Base-by-base conservation (phyloP, 495 filamentous ascomycete species). In the Geopyxis carbonaria region DNA sequence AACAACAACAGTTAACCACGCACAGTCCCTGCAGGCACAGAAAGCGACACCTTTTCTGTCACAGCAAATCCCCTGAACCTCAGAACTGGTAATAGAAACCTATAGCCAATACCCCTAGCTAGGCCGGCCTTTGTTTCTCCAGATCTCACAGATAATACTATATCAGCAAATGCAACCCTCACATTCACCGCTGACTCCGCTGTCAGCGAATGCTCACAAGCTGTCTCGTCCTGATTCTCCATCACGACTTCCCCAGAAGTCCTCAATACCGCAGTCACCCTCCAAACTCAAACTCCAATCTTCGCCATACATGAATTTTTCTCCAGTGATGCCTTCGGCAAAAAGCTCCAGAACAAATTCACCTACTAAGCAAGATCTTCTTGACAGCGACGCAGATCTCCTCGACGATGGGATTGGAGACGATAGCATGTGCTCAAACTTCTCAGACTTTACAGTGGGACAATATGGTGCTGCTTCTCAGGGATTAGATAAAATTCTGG, bases 211-310 rank as follows among this genome's bases (percentile, higher is more conserved):
- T 22, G 22, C 10, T 13, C 10, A 37, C n/a, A 30, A 15, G 14
- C 11, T 31, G 10, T 30, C 45, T 20, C 20, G 22, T 30, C 10
- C 22, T 15, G 18, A 22, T 20, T 29, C 22, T n/a, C 37, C 37
- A 15, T 40, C 37, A 2, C 2, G 13, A 2, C 37, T 40, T 40
- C 22, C 24, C 11, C 22, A 29, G 1, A 2, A 40, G 22, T 2
- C 37, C 8, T n/a, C 22, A 9, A 28, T 1, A 13, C 19, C 11
- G 27, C 29, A 34, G 24, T 30, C 45, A 5, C 46, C 41, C n/a
- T 44, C 45, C 2, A 53, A 61, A n/a, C 42, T 62, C 52, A 62
- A 50, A 62, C 64, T 38, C 16, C 34, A 8, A 34, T 41, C 38
- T 7, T 41, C 38, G n/a, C 38, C 38, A 9, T 41, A 32, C 29